Conservation (phyloP, 129 eudicot species). For the Flaveria linearis region DNA sequence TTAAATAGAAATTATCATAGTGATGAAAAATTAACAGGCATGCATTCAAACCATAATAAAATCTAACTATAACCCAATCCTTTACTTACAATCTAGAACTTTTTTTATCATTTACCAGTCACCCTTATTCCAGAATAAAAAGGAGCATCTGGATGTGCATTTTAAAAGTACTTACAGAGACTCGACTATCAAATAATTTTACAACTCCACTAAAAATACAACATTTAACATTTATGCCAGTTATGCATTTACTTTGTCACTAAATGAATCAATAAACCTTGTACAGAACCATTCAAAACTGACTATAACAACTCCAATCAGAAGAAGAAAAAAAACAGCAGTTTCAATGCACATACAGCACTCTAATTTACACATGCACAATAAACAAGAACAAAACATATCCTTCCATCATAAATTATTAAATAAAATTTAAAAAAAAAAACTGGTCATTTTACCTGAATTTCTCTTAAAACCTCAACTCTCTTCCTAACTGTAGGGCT, state of each 20-base stretch:
- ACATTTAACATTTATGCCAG: neutral
- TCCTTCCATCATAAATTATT: neutral
- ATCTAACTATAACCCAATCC: neutral
- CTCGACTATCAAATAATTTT: neutral
- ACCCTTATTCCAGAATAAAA: neutral
- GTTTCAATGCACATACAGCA: neutral
- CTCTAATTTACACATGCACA: neutral
- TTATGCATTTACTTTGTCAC: neutral
- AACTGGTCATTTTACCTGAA: slow-evolving; percentile 46
- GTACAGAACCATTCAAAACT: neutral
- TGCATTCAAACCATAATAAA: neutral
- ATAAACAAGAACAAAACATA: neutral
- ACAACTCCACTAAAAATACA: neutral
- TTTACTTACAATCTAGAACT: neutral
- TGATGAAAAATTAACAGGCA: neutral
- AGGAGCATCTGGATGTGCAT: neutral
- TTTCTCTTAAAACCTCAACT: slow-evolving; percentile 57
- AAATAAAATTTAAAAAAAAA: too few relatives aligned
- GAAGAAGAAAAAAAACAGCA: neutral
- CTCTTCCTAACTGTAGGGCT: slow-evolving; percentile 68
- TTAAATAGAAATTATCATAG: neutral
- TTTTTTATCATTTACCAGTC: neutral
- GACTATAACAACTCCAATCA: neutral
- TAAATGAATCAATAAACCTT: neutral
- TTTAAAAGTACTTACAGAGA: neutral